phyloP scores from a whole-genome alignment of 441 rosid species.

The Daphne laureola region DNA sequence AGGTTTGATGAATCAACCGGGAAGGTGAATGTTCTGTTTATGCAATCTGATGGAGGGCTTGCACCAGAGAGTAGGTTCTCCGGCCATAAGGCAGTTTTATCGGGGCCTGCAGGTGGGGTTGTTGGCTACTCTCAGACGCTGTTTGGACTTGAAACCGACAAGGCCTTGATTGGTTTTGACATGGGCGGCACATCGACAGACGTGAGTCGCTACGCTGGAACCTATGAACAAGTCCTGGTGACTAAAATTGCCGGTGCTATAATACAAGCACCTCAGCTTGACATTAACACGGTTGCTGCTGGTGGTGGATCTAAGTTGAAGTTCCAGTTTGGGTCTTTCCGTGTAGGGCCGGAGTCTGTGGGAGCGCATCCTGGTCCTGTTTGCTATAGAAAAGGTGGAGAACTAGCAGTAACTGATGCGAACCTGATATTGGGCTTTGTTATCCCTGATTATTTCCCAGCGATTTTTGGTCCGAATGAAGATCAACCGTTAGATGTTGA shows the following conservation, averaged over 20 bases:
- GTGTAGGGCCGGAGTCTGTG: conserved; percentile 91
- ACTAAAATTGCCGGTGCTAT: conserved; percentile 94
- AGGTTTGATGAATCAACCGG: conserved; percentile 69
- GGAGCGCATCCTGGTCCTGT: conserved; percentile 99
- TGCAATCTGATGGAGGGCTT: conserved; percentile 98
- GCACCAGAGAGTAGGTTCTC: conserved; percentile 91
- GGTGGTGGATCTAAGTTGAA: conserved; percentile 94
- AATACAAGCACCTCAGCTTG: conserved; percentile 97
- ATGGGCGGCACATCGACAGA: conserved; percentile 99
- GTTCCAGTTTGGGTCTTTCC: conserved; percentile 88
- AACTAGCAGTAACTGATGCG: conserved; percentile 89
- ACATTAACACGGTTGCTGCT: conserved; percentile 94
- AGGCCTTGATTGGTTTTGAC: conserved; percentile 93
- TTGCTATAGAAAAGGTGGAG: conserved; percentile 91
- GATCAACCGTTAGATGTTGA: conserved; percentile 70
- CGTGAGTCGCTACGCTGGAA: conserved; percentile 94
- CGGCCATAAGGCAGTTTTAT: conserved; percentile 91
- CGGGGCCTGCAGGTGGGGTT: conserved; percentile 99
- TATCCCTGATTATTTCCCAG: conserved; percentile 88
- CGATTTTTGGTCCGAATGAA: conserved; percentile 83
- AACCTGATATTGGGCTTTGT: conserved; percentile 79
- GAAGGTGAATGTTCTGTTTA: conserved; percentile 77
- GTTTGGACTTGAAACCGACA: conserved; percentile 80
- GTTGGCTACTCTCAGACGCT: conserved; percentile 97
- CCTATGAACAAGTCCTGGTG: conserved; percentile 86